Conservation (phyloP, 306 rosid species). For the Prunus mume region DNA sequence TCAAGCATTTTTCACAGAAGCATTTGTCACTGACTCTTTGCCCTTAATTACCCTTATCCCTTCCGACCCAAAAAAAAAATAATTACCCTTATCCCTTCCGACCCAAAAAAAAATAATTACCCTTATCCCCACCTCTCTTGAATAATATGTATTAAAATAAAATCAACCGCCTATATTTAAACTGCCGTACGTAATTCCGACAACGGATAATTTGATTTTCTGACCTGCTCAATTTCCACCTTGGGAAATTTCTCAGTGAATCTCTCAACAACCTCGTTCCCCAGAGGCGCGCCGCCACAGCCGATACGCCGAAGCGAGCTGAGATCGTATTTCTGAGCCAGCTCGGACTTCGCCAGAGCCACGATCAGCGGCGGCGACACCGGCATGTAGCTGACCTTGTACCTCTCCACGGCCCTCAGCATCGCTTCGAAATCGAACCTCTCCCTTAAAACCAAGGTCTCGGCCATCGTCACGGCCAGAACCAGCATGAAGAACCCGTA, state of each 20-base stretch:
- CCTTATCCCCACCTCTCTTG: too few species aligned
- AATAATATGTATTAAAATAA: too few species aligned
- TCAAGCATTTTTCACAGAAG: neutral
- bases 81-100: too few species aligned
- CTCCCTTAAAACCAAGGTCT: conserved; percentile 67
- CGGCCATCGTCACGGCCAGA: conserved; percentile 45
- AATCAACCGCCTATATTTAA: neutral
- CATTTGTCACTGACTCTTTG: too few species aligned
- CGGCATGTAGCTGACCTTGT: conserved; percentile 52
- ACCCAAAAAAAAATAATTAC: too few species aligned
- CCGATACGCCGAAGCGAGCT: conserved; percentile 42
- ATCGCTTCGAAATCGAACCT: conserved; percentile 62
- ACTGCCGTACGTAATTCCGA: neutral
- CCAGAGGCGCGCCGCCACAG: neutral
- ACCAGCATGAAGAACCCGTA: conserved; percentile 67
- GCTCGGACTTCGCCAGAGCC: neutral
- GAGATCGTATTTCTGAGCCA: conserved; percentile 43
- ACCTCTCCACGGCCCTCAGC: conserved; percentile 65
- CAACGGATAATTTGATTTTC: neutral
- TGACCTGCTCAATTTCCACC: conserved; percentile 56
- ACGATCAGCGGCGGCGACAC: conserved; percentile 42
- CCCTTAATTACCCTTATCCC: too few species aligned
- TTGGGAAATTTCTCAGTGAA: conserved; percentile 53
- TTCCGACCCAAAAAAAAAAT: too few species aligned
- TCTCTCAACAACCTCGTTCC: neutral